Conservation (phyloP, 1,284 basidiomycete species). For the Anthracocystis walkeri region DNA sequence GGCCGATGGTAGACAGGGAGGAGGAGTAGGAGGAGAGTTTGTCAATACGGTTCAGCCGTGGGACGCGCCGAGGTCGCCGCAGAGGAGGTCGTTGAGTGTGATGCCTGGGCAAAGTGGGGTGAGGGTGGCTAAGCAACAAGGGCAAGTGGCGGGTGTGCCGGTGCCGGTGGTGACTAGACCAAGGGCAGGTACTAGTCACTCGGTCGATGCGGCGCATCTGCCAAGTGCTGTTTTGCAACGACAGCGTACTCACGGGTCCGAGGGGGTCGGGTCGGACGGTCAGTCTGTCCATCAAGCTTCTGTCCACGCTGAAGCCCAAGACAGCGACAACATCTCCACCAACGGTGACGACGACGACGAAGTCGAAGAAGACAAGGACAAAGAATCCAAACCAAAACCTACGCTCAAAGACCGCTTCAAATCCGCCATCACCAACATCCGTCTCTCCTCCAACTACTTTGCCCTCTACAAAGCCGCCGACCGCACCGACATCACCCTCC, state of each 20-base stretch:
- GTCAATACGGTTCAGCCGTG: conserved; percentile 42
- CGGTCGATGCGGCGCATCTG: conserved; percentile 19
- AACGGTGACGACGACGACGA: conserved; percentile 12
- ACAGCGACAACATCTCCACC: background rate
- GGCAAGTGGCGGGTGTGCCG: background rate
- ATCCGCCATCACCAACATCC: conserved; percentile 18
- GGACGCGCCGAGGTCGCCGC: conserved; percentile 24
- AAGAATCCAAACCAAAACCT: conserved; percentile 5
- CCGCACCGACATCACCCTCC: conserved; percentile 39
- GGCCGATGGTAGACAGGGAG: conserved; percentile 1
- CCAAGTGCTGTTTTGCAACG: conserved; percentile 6
- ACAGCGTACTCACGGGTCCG: background rate
- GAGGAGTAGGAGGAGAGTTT: conserved; percentile 10
- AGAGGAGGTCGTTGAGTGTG: conserved; percentile 18
- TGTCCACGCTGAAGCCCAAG: background rate
- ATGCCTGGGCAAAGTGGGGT: background rate
- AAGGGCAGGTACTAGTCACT: conserved; percentile 4
- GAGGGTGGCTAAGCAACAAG: background rate
- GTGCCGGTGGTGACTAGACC: background rate
- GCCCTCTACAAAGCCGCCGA: conserved; percentile 42
- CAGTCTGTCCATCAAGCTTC: background rate
- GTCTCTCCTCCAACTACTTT: conserved; percentile 53
- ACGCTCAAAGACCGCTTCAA: conserved; percentile 14
- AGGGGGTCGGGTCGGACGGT: background rate
- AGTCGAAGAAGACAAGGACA: conserved; percentile 6